Conservation (phyloP, 495 filamentous ascomycete genomes). For the Eremomyces bilateralis region DNA sequence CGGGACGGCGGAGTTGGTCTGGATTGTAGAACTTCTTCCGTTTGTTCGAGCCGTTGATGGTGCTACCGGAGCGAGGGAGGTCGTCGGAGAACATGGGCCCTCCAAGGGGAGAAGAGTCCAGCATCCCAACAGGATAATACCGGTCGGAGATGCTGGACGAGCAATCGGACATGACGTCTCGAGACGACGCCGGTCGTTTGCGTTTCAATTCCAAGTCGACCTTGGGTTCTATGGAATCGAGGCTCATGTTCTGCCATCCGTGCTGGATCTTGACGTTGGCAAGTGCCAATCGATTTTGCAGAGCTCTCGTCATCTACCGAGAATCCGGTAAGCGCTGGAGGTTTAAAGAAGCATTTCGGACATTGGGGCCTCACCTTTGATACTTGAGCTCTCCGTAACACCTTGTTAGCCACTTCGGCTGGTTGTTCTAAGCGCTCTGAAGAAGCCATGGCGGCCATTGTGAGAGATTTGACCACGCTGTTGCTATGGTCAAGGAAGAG, state of each 20-base stretch:
- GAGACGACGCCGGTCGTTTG: slow-evolving; percentile 35
- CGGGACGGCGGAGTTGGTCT: slow-evolving; percentile 19
- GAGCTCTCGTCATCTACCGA: slow-evolving; percentile 76
- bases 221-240: slow-evolving; percentile 52
- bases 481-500: too few relatives aligned
- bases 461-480: too few relatives aligned
- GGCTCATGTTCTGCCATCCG: slow-evolving; percentile 58
- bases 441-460: slow-evolving; percentile 13
- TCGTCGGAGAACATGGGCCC: slow-evolving; percentile 49
- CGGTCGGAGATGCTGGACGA: slow-evolving; percentile 49
- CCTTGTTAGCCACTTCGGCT: slow-evolving; percentile 42
- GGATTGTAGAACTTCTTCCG: slow-evolving; percentile 22
- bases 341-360: slow-evolving; percentile 2
- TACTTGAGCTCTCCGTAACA: slow-evolving; percentile 52
- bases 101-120: slow-evolving; percentile 43
- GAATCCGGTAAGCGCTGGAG: too few relatives aligned
- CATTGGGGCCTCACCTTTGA: slow-evolving; percentile 44
- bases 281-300: slow-evolving; percentile 82
- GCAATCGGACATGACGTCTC: slow-evolving; percentile 52
- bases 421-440: slow-evolving; percentile 21
- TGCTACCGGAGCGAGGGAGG: slow-evolving; percentile 31
- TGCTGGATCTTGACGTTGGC: slow-evolving; percentile 93
- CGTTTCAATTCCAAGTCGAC: slow-evolving; percentile 51
- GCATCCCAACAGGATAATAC: slow-evolving; percentile 27
- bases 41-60: slow-evolving; percentile 23